phyloP scores from a whole-genome alignment of 2,329 filamentous ascomycete genomes.

The Seiridium unicorne region DNA sequence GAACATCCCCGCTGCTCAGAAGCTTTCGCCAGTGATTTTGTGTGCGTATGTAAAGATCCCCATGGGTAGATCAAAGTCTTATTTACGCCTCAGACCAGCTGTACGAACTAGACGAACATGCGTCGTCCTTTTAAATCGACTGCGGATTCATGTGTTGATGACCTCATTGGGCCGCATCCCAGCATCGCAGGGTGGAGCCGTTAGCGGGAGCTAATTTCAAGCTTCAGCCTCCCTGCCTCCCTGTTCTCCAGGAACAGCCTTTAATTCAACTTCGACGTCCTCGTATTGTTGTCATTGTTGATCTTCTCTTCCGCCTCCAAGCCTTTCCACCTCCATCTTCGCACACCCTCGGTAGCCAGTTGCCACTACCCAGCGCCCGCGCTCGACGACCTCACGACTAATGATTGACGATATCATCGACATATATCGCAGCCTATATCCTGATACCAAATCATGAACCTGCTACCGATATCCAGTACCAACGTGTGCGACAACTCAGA shows the following conservation, averaged over 20 bases:
- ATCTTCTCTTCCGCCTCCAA: background rate
- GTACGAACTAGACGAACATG: background rate
- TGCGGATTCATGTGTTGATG: background rate
- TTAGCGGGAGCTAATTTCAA: constrained; percentile 1
- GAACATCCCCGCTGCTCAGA: too few relatives aligned
- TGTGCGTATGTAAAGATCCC: background rate
- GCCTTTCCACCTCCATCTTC: background rate
- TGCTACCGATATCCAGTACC: background rate
- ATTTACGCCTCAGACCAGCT: too few relatives aligned
- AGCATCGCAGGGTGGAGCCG: background rate
- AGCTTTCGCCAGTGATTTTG: too few relatives aligned
- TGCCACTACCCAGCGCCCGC: background rate
- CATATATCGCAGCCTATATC: constrained; percentile 10
- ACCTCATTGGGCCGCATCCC: background rate
- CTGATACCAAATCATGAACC: constrained; percentile 9
- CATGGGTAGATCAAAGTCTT: too few relatives aligned
- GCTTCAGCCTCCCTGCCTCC: background rate
- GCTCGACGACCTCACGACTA: background rate
- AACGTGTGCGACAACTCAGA: background rate
- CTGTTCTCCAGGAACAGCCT: background rate
- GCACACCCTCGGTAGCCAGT: background rate
- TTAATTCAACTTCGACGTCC: background rate
- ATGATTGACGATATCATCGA: background rate
- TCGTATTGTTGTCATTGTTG: background rate
- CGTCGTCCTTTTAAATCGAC: background rate